phyloP scores from a whole-genome alignment of 371 early-diverging fungal genomes.

The Fennellomyces sp. region DNA sequence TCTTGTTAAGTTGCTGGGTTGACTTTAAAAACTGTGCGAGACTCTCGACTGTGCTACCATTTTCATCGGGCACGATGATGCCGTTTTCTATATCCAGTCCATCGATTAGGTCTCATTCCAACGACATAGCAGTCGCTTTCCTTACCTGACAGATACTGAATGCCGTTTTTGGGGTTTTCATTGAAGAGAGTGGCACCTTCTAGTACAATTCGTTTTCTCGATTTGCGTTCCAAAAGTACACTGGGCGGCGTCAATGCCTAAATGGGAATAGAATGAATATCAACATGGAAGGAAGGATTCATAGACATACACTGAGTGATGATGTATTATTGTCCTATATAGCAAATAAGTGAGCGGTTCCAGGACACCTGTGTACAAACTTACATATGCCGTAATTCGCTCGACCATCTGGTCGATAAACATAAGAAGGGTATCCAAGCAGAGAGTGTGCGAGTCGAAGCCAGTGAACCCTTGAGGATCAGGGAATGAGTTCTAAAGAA shows the following conservation, averaged over 20 bases:
- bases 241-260: constrained; percentile 34
- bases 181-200: constrained; percentile 86
- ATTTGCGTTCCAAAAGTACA: constrained; percentile 38
- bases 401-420: constrained; percentile 82
- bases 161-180: constrained; percentile 83
- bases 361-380: too few species aligned
- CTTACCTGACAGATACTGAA: constrained; percentile 66
- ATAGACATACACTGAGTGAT: background rate
- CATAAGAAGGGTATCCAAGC: constrained; percentile 80
- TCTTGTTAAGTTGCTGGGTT: constrained; percentile 81
- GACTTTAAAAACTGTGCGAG: constrained; percentile 74
- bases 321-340: background rate
- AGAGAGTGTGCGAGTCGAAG: constrained; percentile 66
- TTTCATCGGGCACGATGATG: constrained; percentile 46
- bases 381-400: constrained; percentile 48
- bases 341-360: too few species aligned
- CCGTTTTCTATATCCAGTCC: constrained; percentile 36
- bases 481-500: constrained; percentile 66
- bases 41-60: constrained; percentile 56
- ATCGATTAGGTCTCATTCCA: background rate
- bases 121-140: background rate
- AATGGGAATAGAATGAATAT: background rate
- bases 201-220: constrained; percentile 73
- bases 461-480: constrained; percentile 71
- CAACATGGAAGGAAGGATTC: too few species aligned